Conservation (phyloP, 768 basidiomycete species). For the Boletales sp. region DNA sequence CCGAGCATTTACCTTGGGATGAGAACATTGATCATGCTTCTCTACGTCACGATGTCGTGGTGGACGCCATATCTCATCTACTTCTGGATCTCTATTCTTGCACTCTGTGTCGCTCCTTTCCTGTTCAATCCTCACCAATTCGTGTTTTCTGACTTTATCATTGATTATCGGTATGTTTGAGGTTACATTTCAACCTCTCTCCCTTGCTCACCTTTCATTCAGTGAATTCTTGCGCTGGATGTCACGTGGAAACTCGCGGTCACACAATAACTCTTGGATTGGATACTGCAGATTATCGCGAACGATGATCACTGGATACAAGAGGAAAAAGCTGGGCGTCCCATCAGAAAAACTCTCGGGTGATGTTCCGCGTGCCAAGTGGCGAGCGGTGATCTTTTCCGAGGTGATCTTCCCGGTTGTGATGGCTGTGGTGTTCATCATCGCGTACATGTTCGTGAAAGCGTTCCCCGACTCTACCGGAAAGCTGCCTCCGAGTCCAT, state of each 20-base stretch:
- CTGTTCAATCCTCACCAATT: slow-evolving; percentile 99
- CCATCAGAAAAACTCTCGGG: slow-evolving; percentile 97
- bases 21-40: slow-evolving; percentile 85
- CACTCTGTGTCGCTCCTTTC: slow-evolving; percentile 94
- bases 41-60: slow-evolving; percentile 88
- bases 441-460: slow-evolving; percentile 92
- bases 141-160: slow-evolving; percentile 92
- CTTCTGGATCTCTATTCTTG: slow-evolving; percentile 95
- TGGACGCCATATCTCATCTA: slow-evolving; percentile 94
- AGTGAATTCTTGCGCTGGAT: slow-evolving; percentile 99
- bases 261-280: slow-evolving; percentile 98
- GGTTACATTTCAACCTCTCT: background rate
- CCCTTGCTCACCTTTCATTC: slow-evolving; percentile 10
- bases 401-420: slow-evolving; percentile 84
- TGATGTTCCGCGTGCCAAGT: slow-evolving; percentile 90
- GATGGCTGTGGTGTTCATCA: slow-evolving; percentile 82
- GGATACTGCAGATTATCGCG: slow-evolving; percentile 98
- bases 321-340: slow-evolving; percentile 94
- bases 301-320: slow-evolving; percentile 99
- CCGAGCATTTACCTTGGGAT: slow-evolving; percentile 98
- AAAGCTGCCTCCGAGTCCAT: slow-evolving; percentile 68
- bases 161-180: slow-evolving; percentile 77
- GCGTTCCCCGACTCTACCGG: slow-evolving; percentile 70
- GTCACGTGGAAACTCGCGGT: slow-evolving; percentile 96
- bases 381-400: slow-evolving; percentile 85